These are phyloP conservation scores for Arachis monticola DNA, from an alignment of 331 rosid genomes.

Conservation along the genomic window DNA sequence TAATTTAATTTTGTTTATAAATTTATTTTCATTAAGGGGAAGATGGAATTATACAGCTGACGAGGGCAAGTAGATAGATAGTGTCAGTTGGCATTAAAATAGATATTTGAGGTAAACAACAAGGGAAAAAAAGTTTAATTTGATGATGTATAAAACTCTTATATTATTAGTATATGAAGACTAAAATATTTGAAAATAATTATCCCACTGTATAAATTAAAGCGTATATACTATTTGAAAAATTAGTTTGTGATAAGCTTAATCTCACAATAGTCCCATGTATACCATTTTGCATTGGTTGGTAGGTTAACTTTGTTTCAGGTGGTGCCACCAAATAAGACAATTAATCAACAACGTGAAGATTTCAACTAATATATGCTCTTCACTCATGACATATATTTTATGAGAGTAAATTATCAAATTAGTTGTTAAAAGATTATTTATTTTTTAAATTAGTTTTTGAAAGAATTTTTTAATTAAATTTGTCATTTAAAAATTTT, in stretches of 20 bases:
- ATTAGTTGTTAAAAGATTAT: too few relatives aligned
- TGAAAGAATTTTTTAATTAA: too few relatives aligned
- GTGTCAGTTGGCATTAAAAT: constrained; percentile 7
- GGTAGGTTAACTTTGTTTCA: neutral
- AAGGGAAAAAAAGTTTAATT: too few relatives aligned
- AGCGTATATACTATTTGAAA: too few relatives aligned
- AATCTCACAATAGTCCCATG: neutral
- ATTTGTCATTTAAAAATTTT: too few relatives aligned
- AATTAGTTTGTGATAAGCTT: neutral
- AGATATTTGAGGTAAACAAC: neutral
- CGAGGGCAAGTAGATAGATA: neutral
- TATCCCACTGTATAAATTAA: neutral
- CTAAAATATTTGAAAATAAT: neutral
- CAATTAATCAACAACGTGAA: constrained; percentile 25
- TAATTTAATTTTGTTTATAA: neutral
- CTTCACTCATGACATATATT: too few relatives aligned
- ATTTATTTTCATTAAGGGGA: neutral
- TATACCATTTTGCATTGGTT: neutral
- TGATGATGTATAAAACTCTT: too few relatives aligned
- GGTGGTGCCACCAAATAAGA: neutral
- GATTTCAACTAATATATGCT: constrained; percentile 27
- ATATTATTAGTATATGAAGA: neutral
- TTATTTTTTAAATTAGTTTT: too few relatives aligned
- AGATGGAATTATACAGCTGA: neutral
- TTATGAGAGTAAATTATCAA: too few relatives aligned